Evolutionary conservation across 2,329 filamentous ascomycete species (phyloP).

Genomic region (Sporothrix mexicana): DNA sequence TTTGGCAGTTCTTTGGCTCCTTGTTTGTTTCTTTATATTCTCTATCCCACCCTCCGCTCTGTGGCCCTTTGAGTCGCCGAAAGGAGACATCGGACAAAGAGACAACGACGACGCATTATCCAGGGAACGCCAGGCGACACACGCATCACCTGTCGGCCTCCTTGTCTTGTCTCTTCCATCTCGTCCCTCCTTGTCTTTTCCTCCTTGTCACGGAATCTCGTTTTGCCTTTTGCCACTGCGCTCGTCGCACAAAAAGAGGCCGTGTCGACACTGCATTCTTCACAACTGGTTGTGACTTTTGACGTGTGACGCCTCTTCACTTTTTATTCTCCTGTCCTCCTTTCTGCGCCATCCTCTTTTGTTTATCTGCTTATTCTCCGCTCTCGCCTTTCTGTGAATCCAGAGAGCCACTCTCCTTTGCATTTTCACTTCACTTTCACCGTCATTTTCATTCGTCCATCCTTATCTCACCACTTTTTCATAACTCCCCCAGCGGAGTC

Average conservation of each 20-base stretch:
- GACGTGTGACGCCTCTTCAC: conserved; percentile 1
- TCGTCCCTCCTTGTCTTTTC: not conserved
- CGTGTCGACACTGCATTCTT: conserved; percentile 19
- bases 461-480: conserved; percentile 16
- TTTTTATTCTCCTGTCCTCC: conserved; percentile 1
- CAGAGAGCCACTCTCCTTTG: conserved; percentile 14
- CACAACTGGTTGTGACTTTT: conserved; percentile 38
- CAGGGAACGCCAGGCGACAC: conserved; percentile 16
- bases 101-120: conserved; percentile 25
- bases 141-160: conserved; percentile 3
- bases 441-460: not conserved
- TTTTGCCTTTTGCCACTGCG: conserved; percentile 22
- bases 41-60: conserved; percentile 16
- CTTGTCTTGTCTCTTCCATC: conserved; percentile 5
- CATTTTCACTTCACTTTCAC: conserved; percentile 1
- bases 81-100: conserved; percentile 33
- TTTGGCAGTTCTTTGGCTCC: conserved; percentile 10
- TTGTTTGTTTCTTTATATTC: conserved; percentile 29
- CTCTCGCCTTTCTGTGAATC: not conserved
- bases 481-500: conserved; percentile 8
- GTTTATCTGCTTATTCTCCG: not conserved
- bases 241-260: conserved; percentile 18
- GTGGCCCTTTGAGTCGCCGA: conserved; percentile 13
- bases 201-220: not conserved
- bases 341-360: conserved; percentile 2